Evolutionary conservation across 371 early-diverging fungal species (phyloP).

Genomic region (Mortierella sp.): DNA sequence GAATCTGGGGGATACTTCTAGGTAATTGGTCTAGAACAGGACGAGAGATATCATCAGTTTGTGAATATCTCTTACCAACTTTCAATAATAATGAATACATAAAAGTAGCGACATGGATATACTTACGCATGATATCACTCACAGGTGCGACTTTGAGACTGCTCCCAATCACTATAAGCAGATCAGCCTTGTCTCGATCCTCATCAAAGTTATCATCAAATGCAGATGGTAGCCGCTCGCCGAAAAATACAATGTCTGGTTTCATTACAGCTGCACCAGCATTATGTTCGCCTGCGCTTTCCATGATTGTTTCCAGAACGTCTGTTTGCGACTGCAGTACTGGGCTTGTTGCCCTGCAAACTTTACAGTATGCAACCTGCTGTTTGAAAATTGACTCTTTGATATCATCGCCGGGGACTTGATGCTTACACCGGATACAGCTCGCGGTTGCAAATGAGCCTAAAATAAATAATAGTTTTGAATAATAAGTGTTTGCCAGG

Average conservation of each 20-base stretch:
- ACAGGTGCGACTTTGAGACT: constrained; percentile 97
- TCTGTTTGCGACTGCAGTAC: background rate
- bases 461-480: constrained; percentile 12
- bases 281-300: constrained; percentile 1
- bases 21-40: constrained; percentile 74
- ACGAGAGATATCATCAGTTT: background rate
- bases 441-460: constrained; percentile 92
- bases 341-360: constrained; percentile 36
- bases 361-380: constrained; percentile 69
- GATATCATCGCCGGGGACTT: constrained; percentile 83
- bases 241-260: constrained; percentile 94
- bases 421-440: constrained; percentile 88
- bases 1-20: constrained; percentile 86
- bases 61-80: background rate
- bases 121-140: constrained; percentile 84
- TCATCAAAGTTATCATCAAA: constrained; percentile 79
- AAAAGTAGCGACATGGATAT: background rate
- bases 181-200: constrained; percentile 84
- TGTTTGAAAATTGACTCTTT: constrained; percentile 81
- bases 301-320: background rate
- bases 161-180: constrained; percentile 95
- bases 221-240: constrained; percentile 86
- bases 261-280: constrained; percentile 50
- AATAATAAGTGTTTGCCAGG: background rate
- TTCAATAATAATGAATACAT: background rate